A percentile compares a stretch with the other conserved stretches of the same genome.
These are phyloP conservation scores for Ormosia emarginata DNA, from an alignment of 306 rosid genomes.

Conservation along the genomic window DNA sequence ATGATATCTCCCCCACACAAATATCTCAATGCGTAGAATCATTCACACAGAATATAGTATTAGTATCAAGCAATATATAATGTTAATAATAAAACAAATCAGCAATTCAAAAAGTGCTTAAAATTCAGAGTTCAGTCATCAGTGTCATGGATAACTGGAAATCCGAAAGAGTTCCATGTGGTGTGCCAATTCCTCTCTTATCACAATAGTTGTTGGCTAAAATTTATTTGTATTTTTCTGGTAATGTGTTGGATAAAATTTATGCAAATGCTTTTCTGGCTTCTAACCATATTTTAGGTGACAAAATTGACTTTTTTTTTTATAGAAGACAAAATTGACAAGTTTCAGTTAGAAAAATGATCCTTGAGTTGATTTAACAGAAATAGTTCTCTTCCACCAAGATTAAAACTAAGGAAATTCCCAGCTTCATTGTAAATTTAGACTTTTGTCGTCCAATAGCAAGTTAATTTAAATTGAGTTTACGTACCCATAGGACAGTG, in stretches of 20 bases:
- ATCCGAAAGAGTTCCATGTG: background rate
- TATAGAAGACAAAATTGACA: background rate
- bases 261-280: background rate
- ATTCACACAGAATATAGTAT: background rate
- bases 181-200: background rate
- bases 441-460: background rate
- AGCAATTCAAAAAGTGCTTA: background rate
- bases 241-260: background rate
- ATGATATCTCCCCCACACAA: background rate
- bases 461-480: slow-evolving; percentile 22
- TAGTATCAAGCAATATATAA: slow-evolving; percentile 2
- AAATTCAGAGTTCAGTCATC: background rate
- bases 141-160: background rate
- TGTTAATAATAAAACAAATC: background rate
- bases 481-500: slow-evolving; percentile 91
- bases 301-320: background rate
- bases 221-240: background rate
- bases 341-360: background rate
- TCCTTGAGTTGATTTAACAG: background rate
- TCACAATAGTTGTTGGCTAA: background rate
- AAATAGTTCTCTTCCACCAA: background rate
- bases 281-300: slow-evolving; percentile 2
- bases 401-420: background rate
- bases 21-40: slow-evolving; percentile 10
- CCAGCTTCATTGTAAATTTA: background rate